Evolutionary conservation across 2,329 filamentous ascomycete species (phyloP).

Genomic region (Nemania diffusa): DNA sequence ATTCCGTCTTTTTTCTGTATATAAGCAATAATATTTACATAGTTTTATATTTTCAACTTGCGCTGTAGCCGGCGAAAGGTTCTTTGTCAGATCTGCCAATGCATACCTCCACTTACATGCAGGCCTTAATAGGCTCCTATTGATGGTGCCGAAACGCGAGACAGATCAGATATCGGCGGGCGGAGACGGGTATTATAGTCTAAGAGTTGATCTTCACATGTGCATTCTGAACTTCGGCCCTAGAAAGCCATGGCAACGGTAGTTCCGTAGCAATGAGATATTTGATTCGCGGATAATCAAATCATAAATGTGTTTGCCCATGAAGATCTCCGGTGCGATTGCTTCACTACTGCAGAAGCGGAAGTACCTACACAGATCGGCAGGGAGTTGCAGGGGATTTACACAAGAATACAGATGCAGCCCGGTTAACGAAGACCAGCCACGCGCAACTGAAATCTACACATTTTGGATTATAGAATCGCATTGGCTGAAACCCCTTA

Average conservation of each 20-base stretch:
- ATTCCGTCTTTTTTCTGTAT: too few species aligned
- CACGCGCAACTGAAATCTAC: neutral
- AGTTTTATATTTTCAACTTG: neutral
- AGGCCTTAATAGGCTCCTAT: neutral
- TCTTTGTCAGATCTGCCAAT: neutral
- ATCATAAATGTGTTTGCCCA: conserved; percentile 9
- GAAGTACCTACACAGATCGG: conserved; percentile 4
- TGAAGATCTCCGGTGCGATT: conserved; percentile 10
- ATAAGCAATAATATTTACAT: too few species aligned
- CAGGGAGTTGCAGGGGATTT: too few species aligned
- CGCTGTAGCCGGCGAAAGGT: neutral
- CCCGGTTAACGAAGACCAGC: neutral
- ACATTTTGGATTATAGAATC: neutral
- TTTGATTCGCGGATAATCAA: conserved; percentile 16
- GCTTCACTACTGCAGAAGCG: neutral
- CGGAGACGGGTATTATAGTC: neutral
- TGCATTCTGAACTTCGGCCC: neutral
- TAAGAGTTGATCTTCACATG: neutral
- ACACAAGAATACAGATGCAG: conserved; percentile 3
- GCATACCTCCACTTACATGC: neutral
- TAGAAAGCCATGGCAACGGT: neutral
- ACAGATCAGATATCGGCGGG: neutral
- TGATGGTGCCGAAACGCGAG: neutral
- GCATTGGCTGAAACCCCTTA: neutral
- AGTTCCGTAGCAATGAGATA: neutral